Evolutionary conservation across 495 filamentous ascomycete genomes (phyloP), one percentile per base, ranked within the genome.

Genomic region (Talaromyces proteolyticus): DNA sequence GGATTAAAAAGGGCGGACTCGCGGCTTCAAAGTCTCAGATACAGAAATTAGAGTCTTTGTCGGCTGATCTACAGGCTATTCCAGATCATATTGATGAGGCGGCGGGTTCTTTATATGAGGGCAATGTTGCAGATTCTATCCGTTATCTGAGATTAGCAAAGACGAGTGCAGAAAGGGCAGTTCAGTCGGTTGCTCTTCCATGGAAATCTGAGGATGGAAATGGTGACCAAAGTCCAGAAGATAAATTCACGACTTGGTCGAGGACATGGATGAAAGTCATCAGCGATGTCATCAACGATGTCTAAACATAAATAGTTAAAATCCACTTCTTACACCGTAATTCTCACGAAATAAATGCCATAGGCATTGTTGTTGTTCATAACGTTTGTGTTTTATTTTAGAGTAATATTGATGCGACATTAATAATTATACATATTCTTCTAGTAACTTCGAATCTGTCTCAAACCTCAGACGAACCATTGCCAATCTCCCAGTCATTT

Each of bases 211-310:
- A 39, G 6, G 4, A 16, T 17, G 17, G n/a, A 17, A 44, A 48
- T 4, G 43, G 17, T 10, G 24, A 25, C 6, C 14, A 44, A 16
- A 44, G 38, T 21, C 24, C 58, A 10, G 62, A 63, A 22, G 76
- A 79, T 53, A 76, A 74, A 51, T 79, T 77, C 47, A 60, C 63
- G 11, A 49, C 49, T 3, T 79, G 76, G 76, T 67, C 64, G 19
- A 68, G 57, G 42, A 75, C 73, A 16, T 78, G 74, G 76, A 51
- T 63, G 34, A 75, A 70, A 56, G 72, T 75, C 21, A 57, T 75
- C 58, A 60, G 63, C 17, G 68, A 71, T 57, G 65, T 75, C 23
- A 64, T 52, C 21, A 48, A 40, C 10, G 51, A 37, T 36, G 20
- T 40, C 34, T 21, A 42, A 18, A 22, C 44, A 44, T 24, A 20